phyloP scores from a whole-genome alignment of 169 alveolate genomes.

The Cardiosporidium cionae region DNA sequence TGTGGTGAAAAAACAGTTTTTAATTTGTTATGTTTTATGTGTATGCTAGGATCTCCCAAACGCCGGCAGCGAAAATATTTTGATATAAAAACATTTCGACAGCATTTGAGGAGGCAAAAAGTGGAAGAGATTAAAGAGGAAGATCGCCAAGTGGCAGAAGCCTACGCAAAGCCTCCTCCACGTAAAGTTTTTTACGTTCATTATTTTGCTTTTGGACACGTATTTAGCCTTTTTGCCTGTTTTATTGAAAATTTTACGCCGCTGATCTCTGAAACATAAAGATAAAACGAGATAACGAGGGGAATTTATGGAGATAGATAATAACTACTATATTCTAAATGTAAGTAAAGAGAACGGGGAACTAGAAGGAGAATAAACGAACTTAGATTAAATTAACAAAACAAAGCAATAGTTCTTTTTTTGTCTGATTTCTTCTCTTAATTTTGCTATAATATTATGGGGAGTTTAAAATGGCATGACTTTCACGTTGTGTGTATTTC shows the following conservation, averaged over 20 bases:
- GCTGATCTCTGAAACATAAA: background rate
- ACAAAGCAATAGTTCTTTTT: no score
- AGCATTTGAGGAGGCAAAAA: constrained; percentile 5
- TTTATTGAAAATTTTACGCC: background rate
- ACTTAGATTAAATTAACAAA: no score
- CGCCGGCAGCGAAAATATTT: constrained; percentile 1
- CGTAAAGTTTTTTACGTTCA: background rate
- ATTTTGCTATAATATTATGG: no score
- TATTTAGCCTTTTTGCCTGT: background rate
- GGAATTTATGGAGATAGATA: background rate
- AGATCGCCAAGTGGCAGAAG: background rate
- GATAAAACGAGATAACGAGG: background rate
- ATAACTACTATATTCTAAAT: no score
- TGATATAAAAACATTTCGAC: constrained; percentile 15
- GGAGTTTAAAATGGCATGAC: no score
- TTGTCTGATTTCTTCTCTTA: no score
- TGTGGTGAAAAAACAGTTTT: no score
- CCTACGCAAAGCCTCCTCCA: constrained; percentile 25
- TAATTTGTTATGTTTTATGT: no score
- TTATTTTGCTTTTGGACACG: background rate
- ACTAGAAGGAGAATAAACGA: no score
- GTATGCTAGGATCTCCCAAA: background rate
- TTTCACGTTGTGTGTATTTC: no score
- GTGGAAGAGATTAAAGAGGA: constrained; percentile 1
- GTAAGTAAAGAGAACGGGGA: no score